Evolutionary conservation across 805 yeast genomes (phyloP).

Genomic region (Starmerella cellae): DNA sequence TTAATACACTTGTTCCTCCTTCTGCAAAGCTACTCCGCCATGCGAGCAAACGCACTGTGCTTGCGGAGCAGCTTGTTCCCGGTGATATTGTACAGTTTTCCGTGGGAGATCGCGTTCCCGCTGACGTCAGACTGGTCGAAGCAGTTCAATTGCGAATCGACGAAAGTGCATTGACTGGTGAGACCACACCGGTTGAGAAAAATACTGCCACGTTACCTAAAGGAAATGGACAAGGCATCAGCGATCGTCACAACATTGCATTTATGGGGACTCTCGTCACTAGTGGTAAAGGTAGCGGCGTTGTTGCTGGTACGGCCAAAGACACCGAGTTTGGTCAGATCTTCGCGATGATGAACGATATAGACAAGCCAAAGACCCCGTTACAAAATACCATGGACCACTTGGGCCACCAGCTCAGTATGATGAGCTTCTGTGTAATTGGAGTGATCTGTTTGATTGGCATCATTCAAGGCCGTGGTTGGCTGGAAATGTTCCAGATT

Average conservation of each 20-base stretch:
- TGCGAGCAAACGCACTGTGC: conserved; percentile 61
- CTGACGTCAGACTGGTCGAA: conserved; percentile 72
- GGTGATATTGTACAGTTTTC: conserved; percentile 85
- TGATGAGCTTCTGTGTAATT: conserved; percentile 73
- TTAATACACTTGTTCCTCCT: conserved; percentile 91
- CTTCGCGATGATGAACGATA: conserved; percentile 86
- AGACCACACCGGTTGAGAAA: conserved; percentile 75
- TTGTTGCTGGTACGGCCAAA: conserved; percentile 80
- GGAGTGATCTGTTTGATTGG: conserved; percentile 89
- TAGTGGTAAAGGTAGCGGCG: conserved; percentile 88
- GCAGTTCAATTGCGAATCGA: conserved; percentile 75
- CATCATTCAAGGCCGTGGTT: conserved; percentile 76
- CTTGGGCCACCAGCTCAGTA: conserved; percentile 78
- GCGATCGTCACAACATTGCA: conserved; percentile 62
- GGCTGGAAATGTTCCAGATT: conserved; percentile 97
- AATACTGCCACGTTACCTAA: conserved; percentile 30
- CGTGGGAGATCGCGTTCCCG: conserved; percentile 94
- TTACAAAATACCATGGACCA: conserved; percentile 91
- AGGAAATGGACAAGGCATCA: conserved; percentile 1
- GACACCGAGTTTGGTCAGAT: conserved; percentile 91
- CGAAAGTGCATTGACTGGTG: conserved; percentile 93
- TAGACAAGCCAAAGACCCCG: conserved; percentile 97
- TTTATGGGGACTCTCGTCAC: conserved; percentile 96
- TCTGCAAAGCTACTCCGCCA: conserved; percentile 82
- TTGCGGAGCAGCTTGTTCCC: conserved; percentile 83